Evolutionary conservation across 192 early-diverging fungal genomes (phyloP).

Genomic region (Coemansia sp.): DNA sequence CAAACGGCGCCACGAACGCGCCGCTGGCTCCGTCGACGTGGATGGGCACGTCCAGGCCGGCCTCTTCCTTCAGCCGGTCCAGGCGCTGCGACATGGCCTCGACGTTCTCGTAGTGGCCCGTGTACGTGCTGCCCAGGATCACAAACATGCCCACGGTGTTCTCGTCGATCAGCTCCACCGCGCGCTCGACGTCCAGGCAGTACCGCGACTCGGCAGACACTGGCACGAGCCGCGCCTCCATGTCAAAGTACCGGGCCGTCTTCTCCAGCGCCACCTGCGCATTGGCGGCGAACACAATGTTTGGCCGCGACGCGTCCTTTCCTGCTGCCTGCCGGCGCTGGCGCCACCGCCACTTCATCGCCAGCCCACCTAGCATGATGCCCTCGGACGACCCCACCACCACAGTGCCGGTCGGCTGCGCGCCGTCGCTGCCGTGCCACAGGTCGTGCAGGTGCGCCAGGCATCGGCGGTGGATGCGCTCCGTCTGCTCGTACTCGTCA

Average conservation of each 20-base stretch:
- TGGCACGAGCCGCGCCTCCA: constrained; percentile 66
- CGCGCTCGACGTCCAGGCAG: constrained; percentile 62
- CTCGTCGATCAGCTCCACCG: constrained; percentile 69
- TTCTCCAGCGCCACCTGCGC: constrained; percentile 74
- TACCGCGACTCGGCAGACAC: constrained; percentile 55
- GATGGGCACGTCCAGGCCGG: constrained; percentile 69
- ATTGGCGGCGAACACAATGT: constrained; percentile 74
- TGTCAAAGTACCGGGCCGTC: constrained; percentile 73
- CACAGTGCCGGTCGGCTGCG: constrained; percentile 61
- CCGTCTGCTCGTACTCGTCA: constrained; percentile 69
- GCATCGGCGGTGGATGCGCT: constrained; percentile 64
- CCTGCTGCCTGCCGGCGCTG: constrained; percentile 57
- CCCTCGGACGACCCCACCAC: constrained; percentile 81
- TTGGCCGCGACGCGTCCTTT: constrained; percentile 66
- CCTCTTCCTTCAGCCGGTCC: constrained; percentile 58
- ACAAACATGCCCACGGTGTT: constrained; percentile 80
- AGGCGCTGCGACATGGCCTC: constrained; percentile 60
- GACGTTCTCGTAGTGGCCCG: constrained; percentile 81
- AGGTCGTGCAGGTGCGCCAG: constrained; percentile 68
- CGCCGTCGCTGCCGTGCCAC: constrained; percentile 56
- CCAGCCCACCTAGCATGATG: constrained; percentile 70
- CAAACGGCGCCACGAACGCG: constrained; percentile 85
- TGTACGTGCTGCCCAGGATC: constrained; percentile 79
- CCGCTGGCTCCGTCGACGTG: constrained; percentile 85
- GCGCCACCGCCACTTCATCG: constrained; percentile 79